A percentile compares a stretch with the other conserved stretches of the same genome.
These are phyloP conservation scores for Isabelozyma rhagii DNA, from an alignment of 805 yeast genomes.

Conservation along the genomic window DNA sequence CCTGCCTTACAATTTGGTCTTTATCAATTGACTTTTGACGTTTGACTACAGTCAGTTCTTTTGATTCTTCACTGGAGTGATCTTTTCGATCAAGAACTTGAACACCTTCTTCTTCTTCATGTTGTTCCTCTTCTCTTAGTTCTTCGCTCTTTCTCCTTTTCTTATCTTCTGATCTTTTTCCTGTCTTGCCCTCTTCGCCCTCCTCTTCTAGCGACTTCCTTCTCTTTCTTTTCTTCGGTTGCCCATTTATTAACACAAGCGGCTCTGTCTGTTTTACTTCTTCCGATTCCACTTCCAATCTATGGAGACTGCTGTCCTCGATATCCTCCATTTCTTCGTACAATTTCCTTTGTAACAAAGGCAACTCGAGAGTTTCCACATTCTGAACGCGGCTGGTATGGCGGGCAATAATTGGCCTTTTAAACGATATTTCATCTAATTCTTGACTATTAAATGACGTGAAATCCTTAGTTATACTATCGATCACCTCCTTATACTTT, in stretches of 20 bases:
- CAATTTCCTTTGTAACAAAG: constrained; percentile 11
- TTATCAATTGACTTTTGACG: background rate
- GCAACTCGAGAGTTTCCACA: constrained; percentile 4
- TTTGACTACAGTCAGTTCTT: too few relatives aligned
- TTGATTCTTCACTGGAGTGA: too few relatives aligned
- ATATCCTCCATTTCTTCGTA: constrained; percentile 7
- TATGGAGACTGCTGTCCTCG: constrained; percentile 7
- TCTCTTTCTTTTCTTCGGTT: background rate
- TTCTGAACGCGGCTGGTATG: background rate
- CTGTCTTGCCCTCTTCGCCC: too few relatives aligned
- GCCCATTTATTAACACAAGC: background rate
- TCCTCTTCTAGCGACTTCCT: background rate
- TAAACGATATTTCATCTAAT: constrained; percentile 30
- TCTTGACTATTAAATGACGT: constrained; percentile 18
- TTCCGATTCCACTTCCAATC: constrained; percentile 3
- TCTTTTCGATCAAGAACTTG: too few relatives aligned
- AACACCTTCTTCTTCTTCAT: too few relatives aligned
- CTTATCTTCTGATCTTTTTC: too few relatives aligned
- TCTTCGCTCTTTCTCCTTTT: too few relatives aligned
- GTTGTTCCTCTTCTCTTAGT: too few relatives aligned
- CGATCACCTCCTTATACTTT: constrained; percentile 7
- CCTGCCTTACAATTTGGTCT: background rate
- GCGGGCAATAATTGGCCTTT: constrained; percentile 19
- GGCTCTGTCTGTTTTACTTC: background rate
- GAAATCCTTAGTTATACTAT: constrained; percentile 16